A percentile compares a stretch with the other conserved stretches of the same genome.
These are phyloP conservation scores for Strigomonas culicis DNA, from an alignment of 208 protist genomes.

Conservation along the genomic window DNA sequence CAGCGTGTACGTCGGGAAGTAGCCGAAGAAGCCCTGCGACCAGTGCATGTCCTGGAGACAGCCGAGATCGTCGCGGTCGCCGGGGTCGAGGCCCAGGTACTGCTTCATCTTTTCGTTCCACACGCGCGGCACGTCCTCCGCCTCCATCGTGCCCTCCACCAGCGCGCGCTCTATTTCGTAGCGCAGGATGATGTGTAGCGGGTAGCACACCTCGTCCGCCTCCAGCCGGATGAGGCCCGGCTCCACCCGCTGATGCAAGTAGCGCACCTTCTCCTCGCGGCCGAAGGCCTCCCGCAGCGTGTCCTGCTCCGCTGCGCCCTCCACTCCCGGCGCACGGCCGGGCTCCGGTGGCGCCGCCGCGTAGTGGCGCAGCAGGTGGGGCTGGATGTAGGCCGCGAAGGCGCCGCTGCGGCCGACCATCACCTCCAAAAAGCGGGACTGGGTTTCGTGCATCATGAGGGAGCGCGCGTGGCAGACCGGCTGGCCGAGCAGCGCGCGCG, in stretches of 20 bases:
- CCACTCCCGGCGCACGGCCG: too few species aligned
- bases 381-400: slow-evolving; percentile 50
- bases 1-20: slow-evolving; percentile 85
- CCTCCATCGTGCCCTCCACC: slow-evolving; percentile 58
- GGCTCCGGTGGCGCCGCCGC: slow-evolving; percentile 41
- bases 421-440: slow-evolving; percentile 72
- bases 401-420: slow-evolving; percentile 44
- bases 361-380: slow-evolving; percentile 37
- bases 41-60: slow-evolving; percentile 87
- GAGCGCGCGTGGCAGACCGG: slow-evolving; percentile 54
- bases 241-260: slow-evolving; percentile 36
- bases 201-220: slow-evolving; percentile 84
- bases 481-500: slow-evolving; percentile 34
- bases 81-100: slow-evolving; percentile 65
- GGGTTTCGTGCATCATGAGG: slow-evolving; percentile 74
- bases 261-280: slow-evolving; percentile 34
- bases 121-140: slow-evolving; percentile 57
- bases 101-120: slow-evolving; percentile 85
- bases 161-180: slow-evolving; percentile 81
- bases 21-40: slow-evolving; percentile 56
- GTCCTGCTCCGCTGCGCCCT: slow-evolving; percentile 4
- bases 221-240: slow-evolving; percentile 66
- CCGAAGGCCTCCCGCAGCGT: slow-evolving; percentile 13
- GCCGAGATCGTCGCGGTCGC: slow-evolving; percentile 57
- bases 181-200: slow-evolving; percentile 78